phyloP scores from a whole-genome alignment of 202 grass and related monocot species.

The Sporobolus alterniflorus region DNA sequence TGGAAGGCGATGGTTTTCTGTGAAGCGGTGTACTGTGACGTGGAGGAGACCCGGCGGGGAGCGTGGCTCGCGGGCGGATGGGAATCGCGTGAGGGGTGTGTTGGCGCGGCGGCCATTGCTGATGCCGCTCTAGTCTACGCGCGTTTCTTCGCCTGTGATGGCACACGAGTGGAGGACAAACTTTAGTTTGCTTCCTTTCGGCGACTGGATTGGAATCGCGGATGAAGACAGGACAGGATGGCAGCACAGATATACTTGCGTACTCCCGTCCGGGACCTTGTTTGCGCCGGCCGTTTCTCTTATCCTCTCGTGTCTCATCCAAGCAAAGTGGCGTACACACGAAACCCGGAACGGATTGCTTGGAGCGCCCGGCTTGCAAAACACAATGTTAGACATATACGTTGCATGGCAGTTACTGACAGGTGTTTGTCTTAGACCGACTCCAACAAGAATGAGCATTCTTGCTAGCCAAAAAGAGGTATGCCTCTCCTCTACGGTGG shows the following conservation, averaged over 20 bases:
- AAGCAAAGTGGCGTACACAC: not conserved
- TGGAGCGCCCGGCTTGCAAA: not conserved
- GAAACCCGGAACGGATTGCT: not conserved
- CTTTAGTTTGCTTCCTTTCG: slow-evolving; percentile 9
- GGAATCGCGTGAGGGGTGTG: slow-evolving; percentile 29
- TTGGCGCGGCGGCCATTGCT: slow-evolving; percentile 18
- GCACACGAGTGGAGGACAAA: not conserved
- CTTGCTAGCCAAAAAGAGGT: too few species aligned
- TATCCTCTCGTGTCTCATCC: slow-evolving; percentile 2
- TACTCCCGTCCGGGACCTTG: slow-evolving; percentile 23
- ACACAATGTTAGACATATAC: not conserved
- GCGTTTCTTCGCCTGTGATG: not conserved
- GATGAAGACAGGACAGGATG: not conserved
- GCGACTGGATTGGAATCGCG: not conserved
- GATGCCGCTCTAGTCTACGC: not conserved
- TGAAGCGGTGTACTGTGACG: not conserved
- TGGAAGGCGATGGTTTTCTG: slow-evolving; percentile 15
- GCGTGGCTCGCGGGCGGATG: slow-evolving; percentile 22
- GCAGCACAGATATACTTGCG: too few species aligned
- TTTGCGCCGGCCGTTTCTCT: slow-evolving; percentile 21
- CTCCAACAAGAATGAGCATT: too few species aligned
- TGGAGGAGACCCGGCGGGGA: not conserved
- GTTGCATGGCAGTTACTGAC: not conserved
- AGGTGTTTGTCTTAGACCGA: too few species aligned
- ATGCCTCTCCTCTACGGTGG: too few species aligned